phyloP scores from a whole-genome alignment of 768 basidiomycete species.

The Russula lepida region DNA sequence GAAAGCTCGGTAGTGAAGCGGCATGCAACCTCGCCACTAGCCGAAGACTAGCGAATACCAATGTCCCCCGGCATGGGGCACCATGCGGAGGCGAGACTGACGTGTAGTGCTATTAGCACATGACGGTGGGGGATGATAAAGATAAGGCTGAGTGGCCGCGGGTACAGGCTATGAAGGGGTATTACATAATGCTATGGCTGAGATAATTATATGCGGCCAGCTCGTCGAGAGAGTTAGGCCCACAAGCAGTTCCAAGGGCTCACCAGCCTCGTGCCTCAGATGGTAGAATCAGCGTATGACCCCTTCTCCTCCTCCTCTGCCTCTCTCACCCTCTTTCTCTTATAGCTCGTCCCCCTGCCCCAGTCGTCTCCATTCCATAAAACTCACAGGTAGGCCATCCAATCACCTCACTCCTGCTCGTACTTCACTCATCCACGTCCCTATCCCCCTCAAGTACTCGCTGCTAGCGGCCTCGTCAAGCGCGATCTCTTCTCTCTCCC shows the following conservation, averaged over 20 bases:
- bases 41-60: no score
- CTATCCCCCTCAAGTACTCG: slow-evolving; percentile 47
- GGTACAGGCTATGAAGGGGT: no score
- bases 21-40: no score
- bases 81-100: no score
- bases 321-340: neutral
- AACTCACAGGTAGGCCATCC: slow-evolving; percentile 3
- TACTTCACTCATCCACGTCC: neutral
- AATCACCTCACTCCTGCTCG: neutral
- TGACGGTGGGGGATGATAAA: no score
- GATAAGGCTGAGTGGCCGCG: no score
- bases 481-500: slow-evolving; percentile 75
- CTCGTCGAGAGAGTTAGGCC: no score
- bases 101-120: no score
- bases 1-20: no score
- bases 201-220: neutral
- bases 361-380: slow-evolving; percentile 1
- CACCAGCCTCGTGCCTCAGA: neutral
- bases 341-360: neutral
- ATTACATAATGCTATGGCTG: neutral
- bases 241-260: no score
- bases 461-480: slow-evolving; percentile 66
- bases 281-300: slow-evolving; percentile 4
- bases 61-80: no score
- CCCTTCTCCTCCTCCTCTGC: neutral